Percentiles rank a stretch among this genome's conserved stretches.
Evolutionary conservation across 805 yeast species (phyloP).

Genomic region (Ogataea trehalophila): DNA sequence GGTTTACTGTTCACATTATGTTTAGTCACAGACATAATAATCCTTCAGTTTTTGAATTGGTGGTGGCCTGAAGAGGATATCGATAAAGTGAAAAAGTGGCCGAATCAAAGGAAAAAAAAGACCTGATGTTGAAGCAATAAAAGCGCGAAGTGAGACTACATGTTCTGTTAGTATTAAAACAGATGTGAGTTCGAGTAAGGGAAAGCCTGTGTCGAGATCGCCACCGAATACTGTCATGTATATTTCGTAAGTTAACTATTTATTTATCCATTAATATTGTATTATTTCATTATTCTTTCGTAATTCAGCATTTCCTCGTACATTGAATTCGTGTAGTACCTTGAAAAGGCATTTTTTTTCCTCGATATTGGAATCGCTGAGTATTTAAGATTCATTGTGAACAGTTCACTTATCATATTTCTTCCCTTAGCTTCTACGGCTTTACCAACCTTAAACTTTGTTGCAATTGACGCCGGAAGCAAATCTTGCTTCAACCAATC

Average conservation of each 20-base stretch:
- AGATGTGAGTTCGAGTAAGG: too few relatives aligned
- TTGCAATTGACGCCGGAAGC: not conserved
- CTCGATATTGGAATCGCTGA: not conserved
- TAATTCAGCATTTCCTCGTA: slow-evolving; percentile 3
- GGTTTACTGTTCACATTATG: slow-evolving; percentile 80
- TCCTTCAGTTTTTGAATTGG: slow-evolving; percentile 62
- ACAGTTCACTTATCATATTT: not conserved
- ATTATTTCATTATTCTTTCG: not conserved
- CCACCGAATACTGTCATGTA: too few relatives aligned
- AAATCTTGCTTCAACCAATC: slow-evolving; percentile 5
- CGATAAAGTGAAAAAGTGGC: slow-evolving; percentile 84
- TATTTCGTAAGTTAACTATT: not conserved
- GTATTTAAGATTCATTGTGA: not conserved
- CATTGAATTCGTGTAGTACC: slow-evolving; percentile 3
- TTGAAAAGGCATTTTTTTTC: not conserved
- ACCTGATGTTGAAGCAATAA: too few relatives aligned
- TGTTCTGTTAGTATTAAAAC: too few relatives aligned
- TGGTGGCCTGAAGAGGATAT: slow-evolving; percentile 62
- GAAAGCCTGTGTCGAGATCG: too few relatives aligned
- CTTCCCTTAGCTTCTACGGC: not conserved
- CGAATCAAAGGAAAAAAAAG: slow-evolving; percentile 23
- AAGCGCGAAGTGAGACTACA: too few relatives aligned
- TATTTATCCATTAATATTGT: not conserved
- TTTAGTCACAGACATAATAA: slow-evolving; percentile 70
- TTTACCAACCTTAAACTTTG: too few relatives aligned